phyloP scores from a whole-genome alignment of 805 yeast genomes.

The Starmera pachycereana region DNA sequence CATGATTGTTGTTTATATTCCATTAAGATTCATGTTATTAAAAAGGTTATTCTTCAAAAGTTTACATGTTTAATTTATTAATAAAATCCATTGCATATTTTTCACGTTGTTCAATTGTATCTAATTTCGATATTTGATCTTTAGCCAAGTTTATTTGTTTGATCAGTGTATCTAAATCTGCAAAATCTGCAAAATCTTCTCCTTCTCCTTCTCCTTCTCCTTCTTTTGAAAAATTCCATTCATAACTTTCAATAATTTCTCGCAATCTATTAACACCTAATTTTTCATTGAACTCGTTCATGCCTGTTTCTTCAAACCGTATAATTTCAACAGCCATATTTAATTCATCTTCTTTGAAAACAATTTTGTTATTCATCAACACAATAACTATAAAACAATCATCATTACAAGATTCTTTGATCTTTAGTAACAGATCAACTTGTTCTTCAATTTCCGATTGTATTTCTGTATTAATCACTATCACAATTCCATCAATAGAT shows the following conservation, averaged over 20 bases:
- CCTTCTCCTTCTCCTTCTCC: neutral
- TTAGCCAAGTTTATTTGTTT: slow-evolving; percentile 1
- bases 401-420: no score
- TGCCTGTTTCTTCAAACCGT: slow-evolving; percentile 22
- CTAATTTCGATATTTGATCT: neutral
- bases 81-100: slow-evolving; percentile 1
- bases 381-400: neutral
- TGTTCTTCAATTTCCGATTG: no score
- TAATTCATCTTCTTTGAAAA: slow-evolving; percentile 3
- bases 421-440: no score
- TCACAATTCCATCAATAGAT: slow-evolving; percentile 34
- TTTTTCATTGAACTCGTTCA: slow-evolving; percentile 33
- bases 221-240: slow-evolving; percentile 27
- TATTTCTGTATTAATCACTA: slow-evolving; percentile 20
- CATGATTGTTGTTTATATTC: no score
- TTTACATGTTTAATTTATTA: slow-evolving; percentile 1
- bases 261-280: slow-evolving; percentile 31
- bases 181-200: slow-evolving; percentile 1
- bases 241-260: slow-evolving; percentile 38
- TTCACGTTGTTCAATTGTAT: neutral
- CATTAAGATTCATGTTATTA: no score
- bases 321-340: slow-evolving; percentile 27
- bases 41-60: no score
- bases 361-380: neutral
- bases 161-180: neutral